A percentile compares a stretch with the other conserved stretches of the same genome.
phyloP scores from a whole-genome alignment of 176 grass and related monocot genomes.

The Raddia guianensis region DNA sequence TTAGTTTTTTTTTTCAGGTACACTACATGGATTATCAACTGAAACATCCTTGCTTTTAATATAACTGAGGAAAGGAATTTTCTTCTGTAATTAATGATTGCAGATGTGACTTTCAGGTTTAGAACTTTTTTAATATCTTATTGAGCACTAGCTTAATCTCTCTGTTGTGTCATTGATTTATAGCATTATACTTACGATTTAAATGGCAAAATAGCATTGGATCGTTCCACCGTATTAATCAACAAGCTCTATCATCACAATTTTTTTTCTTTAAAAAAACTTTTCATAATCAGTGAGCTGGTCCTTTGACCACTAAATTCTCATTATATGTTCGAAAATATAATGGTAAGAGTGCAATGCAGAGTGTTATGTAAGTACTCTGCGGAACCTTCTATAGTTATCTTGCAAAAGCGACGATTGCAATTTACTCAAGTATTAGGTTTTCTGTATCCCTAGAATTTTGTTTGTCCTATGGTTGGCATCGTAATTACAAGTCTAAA shows the following conservation, averaged over 20 bases:
- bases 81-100: background rate
- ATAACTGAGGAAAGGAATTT: background rate
- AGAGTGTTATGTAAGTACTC: no score
- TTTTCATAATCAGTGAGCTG: no score
- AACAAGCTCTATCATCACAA: background rate
- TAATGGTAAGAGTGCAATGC: no score
- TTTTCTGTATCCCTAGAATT: background rate
- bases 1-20: conserved; percentile 43
- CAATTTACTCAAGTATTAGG: background rate
- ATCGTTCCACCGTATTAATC: background rate
- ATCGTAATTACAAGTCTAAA: background rate
- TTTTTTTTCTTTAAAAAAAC: no score
- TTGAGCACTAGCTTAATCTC: background rate
- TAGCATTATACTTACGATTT: background rate
- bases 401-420: no score
- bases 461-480: background rate
- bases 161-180: background rate
- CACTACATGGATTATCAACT: conserved; percentile 36
- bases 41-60: conserved; percentile 26
- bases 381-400: no score
- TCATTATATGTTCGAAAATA: no score
- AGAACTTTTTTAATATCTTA: conserved; percentile 3
- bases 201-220: background rate
- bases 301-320: no score
- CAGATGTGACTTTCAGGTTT: background rate